These are phyloP conservation scores for Euphrasia confusa DNA, from an alignment of 257 asterid species.

Conservation along the genomic window DNA sequence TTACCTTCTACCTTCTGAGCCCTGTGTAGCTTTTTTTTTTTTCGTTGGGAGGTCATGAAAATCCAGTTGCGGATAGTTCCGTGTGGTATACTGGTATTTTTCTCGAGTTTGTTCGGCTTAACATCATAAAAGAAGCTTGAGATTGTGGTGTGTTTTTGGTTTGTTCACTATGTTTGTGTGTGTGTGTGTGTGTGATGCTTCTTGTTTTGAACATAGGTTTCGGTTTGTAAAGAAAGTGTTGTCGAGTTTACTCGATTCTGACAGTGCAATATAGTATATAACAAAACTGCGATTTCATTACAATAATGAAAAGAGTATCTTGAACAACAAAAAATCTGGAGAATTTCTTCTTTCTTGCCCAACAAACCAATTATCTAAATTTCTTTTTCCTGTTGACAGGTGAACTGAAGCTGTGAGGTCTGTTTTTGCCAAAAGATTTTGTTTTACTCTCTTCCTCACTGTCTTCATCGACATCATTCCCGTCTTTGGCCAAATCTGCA, in stretches of 20 bases:
- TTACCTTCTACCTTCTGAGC: too few species aligned
- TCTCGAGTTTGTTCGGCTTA: slow-evolving; percentile 7
- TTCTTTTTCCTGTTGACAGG: slow-evolving; percentile 30
- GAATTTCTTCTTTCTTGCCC: neutral
- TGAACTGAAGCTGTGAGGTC: slow-evolving; percentile 33
- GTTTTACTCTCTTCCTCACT: slow-evolving; percentile 75
- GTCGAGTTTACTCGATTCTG: neutral
- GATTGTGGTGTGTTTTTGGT: neutral
- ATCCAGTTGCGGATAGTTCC: too few species aligned
- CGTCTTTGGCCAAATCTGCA: slow-evolving; percentile 36
- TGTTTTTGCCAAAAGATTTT: slow-evolving; percentile 53
- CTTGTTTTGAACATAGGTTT: neutral
- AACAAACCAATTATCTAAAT: slow-evolving; percentile 14
- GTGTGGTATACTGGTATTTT: neutral
- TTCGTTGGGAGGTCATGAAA: too few species aligned
- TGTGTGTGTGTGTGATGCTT: neutral
- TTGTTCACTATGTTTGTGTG: neutral
- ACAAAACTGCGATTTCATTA: neutral
- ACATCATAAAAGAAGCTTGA: neutral
- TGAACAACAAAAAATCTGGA: neutral
- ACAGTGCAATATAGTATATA: neutral
- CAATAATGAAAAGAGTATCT: neutral
- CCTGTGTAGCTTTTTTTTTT: too few species aligned
- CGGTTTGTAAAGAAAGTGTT: slow-evolving; percentile 3
- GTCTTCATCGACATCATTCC: slow-evolving; percentile 35